phyloP scores from a whole-genome alignment of 345 rosid genomes.

The Euphorbia peplus region DNA sequence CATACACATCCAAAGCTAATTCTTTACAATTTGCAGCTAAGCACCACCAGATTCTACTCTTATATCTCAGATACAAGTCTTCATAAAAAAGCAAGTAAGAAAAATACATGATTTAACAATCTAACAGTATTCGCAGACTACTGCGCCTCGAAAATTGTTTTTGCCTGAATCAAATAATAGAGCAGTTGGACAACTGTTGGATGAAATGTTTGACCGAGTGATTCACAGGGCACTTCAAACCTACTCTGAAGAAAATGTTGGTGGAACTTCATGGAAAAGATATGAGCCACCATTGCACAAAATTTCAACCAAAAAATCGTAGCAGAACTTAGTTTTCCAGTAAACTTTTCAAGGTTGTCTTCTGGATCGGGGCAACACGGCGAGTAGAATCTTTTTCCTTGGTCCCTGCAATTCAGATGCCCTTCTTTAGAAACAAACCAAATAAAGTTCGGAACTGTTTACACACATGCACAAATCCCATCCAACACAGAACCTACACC shows the following conservation, averaged over 20 bases:
- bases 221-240: slow-evolving; percentile 3
- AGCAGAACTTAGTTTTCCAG: not conserved
- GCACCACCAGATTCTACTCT: not conserved
- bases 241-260: slow-evolving; percentile 5
- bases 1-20: not conserved
- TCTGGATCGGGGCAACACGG: slow-evolving; percentile 53
- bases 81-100: not conserved
- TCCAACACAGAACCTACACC: not conserved
- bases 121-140: not conserved
- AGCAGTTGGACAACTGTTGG: not conserved
- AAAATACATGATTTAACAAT: not conserved
- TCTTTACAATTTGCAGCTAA: slow-evolving; percentile 1
- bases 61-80: not conserved
- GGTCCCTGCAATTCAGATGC: slow-evolving; percentile 66
- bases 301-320: not conserved
- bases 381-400: slow-evolving; percentile 87
- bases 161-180: not conserved
- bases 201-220: slow-evolving; percentile 10
- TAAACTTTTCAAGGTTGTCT: slow-evolving; percentile 29
- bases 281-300: slow-evolving; percentile 11
- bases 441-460: not conserved
- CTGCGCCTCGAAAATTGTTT: slow-evolving; percentile 17
- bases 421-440: not conserved
- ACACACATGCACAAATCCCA: not conserved
- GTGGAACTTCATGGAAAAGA: not conserved